Evolutionary conservation across 495 filamentous ascomycete genomes (phyloP).

Genomic region (Xylaria acuta): DNA sequence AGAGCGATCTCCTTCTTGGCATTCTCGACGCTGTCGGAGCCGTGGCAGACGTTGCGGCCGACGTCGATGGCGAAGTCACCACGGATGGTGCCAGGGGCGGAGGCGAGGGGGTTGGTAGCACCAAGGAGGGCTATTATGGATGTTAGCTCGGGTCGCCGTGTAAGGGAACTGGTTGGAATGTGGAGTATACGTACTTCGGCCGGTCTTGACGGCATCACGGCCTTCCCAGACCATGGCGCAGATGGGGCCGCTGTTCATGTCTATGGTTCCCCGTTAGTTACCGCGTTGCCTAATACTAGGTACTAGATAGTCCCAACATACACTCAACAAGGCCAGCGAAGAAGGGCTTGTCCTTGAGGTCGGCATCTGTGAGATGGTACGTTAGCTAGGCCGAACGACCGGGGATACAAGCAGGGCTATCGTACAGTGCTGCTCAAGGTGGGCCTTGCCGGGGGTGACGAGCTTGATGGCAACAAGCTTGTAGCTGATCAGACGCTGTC

Average conservation of each 20-base stretch:
- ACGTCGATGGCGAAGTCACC: conserved; percentile 66
- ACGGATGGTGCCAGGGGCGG: conserved; percentile 94
- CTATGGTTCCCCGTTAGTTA: conserved; percentile 49
- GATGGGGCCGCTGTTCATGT: conserved; percentile 97
- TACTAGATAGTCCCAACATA: conserved; percentile 45
- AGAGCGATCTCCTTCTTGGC: conserved; percentile 99
- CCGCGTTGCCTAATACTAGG: not conserved
- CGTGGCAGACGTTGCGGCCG: conserved; percentile 99
- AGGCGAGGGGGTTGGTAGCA: conserved; percentile 96
- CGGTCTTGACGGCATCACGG: conserved; percentile 96
- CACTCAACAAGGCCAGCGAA: conserved; percentile 91
- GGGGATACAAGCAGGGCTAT: conserved; percentile 20
- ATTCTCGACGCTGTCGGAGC: conserved; percentile 96
- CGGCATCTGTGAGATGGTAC: conserved; percentile 62
- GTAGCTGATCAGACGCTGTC: conserved; percentile 64
- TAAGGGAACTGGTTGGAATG: not conserved
- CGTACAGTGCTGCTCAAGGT: conserved; percentile 94
- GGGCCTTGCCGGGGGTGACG: conserved; percentile 80
- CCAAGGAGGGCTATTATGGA: conserved; percentile 75
- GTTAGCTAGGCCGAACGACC: conserved; percentile 40
- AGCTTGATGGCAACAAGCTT: conserved; percentile 99
- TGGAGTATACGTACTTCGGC: conserved; percentile 68
- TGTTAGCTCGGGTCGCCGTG: conserved; percentile 27
- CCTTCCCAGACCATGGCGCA: conserved; percentile 99
- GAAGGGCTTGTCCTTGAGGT: conserved; percentile 93